phyloP scores from a whole-genome alignment of 2,329 filamentous ascomycete species.

The Huntiella moniliformis region DNA sequence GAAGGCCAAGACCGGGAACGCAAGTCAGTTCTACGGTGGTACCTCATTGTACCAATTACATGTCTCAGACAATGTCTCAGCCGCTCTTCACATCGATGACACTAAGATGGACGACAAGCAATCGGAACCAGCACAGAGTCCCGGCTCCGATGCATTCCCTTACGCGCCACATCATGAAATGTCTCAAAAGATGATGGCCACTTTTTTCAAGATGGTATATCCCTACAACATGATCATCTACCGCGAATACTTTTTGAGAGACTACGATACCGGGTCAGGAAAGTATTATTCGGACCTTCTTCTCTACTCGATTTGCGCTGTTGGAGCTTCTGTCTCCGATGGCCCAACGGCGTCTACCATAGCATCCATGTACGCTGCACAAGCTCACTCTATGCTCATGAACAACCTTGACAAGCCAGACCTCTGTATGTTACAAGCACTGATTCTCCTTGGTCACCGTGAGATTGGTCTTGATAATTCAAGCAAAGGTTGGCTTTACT shows the following conservation, averaged over 20 bases:
- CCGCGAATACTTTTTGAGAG: constrained; percentile 30
- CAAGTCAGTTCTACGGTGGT: constrained; percentile 8
- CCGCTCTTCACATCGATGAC: not conserved
- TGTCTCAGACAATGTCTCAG: constrained; percentile 2
- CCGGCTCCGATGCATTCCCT: constrained; percentile 15
- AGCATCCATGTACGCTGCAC: constrained; percentile 25
- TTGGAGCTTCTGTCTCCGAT: constrained; percentile 28
- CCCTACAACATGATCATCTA: constrained; percentile 32
- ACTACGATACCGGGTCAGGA: constrained; percentile 27
- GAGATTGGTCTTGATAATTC: constrained; percentile 28
- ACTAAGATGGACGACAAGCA: not conserved
- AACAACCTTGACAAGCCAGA: constrained; percentile 26
- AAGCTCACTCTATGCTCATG: constrained; percentile 27
- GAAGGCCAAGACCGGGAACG: constrained; percentile 2
- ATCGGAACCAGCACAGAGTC: constrained; percentile 5
- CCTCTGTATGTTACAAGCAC: constrained; percentile 27
- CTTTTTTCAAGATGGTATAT: constrained; percentile 29
- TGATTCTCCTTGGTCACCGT: constrained; percentile 26
- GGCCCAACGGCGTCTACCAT: constrained; percentile 19
- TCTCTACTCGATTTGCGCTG: constrained; percentile 28
- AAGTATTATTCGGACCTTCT: constrained; percentile 31
- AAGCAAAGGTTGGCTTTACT: constrained; percentile 32
- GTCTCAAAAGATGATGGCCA: constrained; percentile 26
- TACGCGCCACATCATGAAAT: constrained; percentile 27
- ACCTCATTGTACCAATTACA: constrained; percentile 9